phyloP scores from a whole-genome alignment of 768 basidiomycete species.

The Termitomyces titanicus region DNA sequence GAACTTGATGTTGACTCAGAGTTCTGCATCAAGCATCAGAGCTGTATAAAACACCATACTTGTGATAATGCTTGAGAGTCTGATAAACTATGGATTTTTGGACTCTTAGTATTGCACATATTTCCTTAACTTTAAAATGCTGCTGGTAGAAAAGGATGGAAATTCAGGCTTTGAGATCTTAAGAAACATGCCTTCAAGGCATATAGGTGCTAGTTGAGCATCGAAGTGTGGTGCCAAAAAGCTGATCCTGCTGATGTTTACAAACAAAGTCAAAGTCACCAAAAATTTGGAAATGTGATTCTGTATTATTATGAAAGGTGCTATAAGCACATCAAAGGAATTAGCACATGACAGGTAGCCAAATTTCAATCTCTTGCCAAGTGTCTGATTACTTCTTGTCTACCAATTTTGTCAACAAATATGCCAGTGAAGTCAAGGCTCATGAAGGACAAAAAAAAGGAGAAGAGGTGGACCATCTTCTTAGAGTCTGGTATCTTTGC shows the following conservation, averaged over 20 bases:
- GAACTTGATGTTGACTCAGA: background rate
- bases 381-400: no score
- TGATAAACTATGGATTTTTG: conserved; percentile 11
- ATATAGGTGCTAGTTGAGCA: background rate
- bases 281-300: background rate
- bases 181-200: background rate
- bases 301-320: background rate
- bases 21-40: background rate
- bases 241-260: background rate
- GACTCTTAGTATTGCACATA: conserved; percentile 17
- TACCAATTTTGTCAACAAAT: no score
- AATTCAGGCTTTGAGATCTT: conserved; percentile 16
- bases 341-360: no score
- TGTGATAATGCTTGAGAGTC: background rate
- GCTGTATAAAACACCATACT: background rate
- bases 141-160: conserved; percentile 11
- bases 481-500: no score
- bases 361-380: no score
- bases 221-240: background rate
- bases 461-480: no score
- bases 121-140: conserved; percentile 13
- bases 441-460: no score
- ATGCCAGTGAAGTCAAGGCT: no score
- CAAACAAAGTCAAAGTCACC: background rate
- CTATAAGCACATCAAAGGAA: no score